These are phyloP conservation scores for Salicornia ramosissima DNA, from an alignment of 148 eudicot genomes.

Conservation along the genomic window DNA sequence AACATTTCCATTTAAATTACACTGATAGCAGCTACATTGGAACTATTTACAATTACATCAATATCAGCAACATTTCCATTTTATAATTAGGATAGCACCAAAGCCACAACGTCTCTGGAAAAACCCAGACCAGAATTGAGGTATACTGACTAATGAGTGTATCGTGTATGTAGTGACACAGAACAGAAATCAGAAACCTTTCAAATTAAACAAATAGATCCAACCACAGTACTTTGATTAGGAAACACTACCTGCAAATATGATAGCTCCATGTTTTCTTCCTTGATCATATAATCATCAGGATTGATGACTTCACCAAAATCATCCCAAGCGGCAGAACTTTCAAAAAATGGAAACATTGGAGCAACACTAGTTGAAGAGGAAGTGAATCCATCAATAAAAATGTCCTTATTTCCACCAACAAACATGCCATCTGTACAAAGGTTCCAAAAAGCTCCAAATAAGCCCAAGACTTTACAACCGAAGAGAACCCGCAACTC, in stretches of 20 bases:
- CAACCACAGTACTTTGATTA: background rate
- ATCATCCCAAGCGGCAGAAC: conserved; percentile 82
- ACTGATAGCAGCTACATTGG: no score
- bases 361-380: conserved; percentile 79
- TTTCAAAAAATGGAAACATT: conserved; percentile 82
- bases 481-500: background rate
- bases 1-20: background rate
- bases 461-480: background rate
- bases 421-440: conserved; percentile 42
- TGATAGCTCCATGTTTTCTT: conserved; percentile 74
- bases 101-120: background rate
- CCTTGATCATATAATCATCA: conserved; percentile 83
- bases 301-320: conserved; percentile 96
- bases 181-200: background rate
- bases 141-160: background rate
- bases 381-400: conserved; percentile 85
- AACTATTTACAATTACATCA: background rate
- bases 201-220: background rate
- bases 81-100: background rate
- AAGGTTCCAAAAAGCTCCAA: conserved; percentile 12
- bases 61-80: background rate
- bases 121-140: background rate
- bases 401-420: conserved; percentile 61
- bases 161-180: background rate
- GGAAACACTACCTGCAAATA: conserved; percentile 46